Conservation (phyloP, 2,329 filamentous ascomycete genomes). For the Anthostomella pinea region DNA sequence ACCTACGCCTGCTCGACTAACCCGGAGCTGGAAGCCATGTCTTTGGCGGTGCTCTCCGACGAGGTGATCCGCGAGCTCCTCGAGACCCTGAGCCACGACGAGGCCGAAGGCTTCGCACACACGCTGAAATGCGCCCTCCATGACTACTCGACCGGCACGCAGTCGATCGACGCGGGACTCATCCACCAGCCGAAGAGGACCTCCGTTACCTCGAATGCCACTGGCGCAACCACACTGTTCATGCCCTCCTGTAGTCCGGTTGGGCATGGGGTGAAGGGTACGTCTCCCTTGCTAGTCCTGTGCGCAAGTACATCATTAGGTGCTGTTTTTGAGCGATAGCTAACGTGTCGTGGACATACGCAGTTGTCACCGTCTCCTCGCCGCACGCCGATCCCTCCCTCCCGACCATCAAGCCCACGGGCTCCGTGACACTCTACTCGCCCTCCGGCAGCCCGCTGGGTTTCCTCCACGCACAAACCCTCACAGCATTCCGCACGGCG, state of each 20-base stretch:
- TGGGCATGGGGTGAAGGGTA: constrained; percentile 68
- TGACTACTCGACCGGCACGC: constrained; percentile 58
- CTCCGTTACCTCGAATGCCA: constrained; percentile 44
- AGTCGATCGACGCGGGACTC: constrained; percentile 39
- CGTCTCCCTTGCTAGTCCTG: no score
- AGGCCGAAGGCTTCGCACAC: constrained; percentile 51
- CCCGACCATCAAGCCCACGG: constrained; percentile 50
- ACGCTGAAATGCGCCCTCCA: constrained; percentile 52
- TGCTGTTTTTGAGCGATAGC: constrained; percentile 2
- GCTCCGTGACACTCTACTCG: constrained; percentile 67
- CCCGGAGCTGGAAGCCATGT: constrained; percentile 39
- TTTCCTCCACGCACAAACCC: constrained; percentile 67
- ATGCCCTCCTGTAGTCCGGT: constrained; percentile 67
- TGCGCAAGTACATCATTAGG: no score
- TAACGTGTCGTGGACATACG: constrained; percentile 1
- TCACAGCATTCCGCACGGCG: constrained; percentile 80
- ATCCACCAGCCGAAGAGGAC: constrained; percentile 56
- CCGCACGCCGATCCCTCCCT: constrained; percentile 30
- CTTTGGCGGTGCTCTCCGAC: constrained; percentile 58
- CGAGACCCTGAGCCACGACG: constrained; percentile 49
- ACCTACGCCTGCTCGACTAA: no score
- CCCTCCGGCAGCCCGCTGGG: constrained; percentile 61
- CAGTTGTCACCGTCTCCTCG: constrained; percentile 62
- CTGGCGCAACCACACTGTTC: constrained; percentile 63
- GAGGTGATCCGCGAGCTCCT: constrained; percentile 53